Base-by-base conservation (phyloP, 1,284 basidiomycete genomes). In the Wallemia hederae region DNA sequence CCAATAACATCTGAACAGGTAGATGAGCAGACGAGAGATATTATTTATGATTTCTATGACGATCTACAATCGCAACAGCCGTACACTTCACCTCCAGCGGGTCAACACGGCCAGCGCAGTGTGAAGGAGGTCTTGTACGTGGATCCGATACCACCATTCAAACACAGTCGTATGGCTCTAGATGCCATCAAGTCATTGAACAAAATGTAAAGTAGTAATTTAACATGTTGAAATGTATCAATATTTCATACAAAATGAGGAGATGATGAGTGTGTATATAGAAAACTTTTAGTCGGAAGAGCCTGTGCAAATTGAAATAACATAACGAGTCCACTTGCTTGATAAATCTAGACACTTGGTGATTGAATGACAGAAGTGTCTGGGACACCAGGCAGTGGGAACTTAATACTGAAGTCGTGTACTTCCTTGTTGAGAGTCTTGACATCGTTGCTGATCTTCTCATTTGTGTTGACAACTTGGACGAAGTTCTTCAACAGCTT, bases 401-500 rank as follows among this genome's bases (percentile, higher is more conserved):
- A 97, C 72, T 77, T 76, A 64, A 76, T 79, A 22, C 89, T 85
- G 69, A 97, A 97, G 60, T 65, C 74, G 64, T 76, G 73, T 29
- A 92, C 88, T 66, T 91, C 87, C 58, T 76, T 73, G 58, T 78
- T 73, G 62, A 92, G 78, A 66, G 80, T 74, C 68, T 76, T 76
- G 60, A 97, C 86, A 69, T 80, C 74, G 66, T 77, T 72, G 61
- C 76, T 77, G 28, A 85, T 84, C 65, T 80, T 83, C 65, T 78
- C 76, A 64, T 80, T 77, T 26, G 74, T 75, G 29, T 81, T 82
- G 58, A 87, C 89, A 55, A 82, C 81, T 63, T 82, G 80, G 66
- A 91, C 79, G 69, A 98, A 98, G 78, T 97, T 92, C 76, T 91
- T 91, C 64, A 99, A 78, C 64, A 94, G 75, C 78, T 96, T 98